Evolutionary conservation across 352 stramenopile species (phyloP).

Genomic region (Phytophthora sojae): DNA sequence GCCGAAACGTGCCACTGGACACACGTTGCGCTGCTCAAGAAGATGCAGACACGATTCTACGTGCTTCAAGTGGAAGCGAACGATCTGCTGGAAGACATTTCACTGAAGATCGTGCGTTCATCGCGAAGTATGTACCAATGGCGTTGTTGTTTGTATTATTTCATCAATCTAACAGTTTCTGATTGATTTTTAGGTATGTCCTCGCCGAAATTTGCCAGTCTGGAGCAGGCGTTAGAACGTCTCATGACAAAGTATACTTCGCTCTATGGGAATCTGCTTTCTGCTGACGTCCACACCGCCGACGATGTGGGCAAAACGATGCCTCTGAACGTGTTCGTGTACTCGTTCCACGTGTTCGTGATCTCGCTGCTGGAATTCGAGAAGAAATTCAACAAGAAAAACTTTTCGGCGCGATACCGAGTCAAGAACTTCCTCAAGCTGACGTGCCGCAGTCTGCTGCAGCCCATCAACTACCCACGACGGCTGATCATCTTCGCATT

Average conservation of each 20-base stretch:
- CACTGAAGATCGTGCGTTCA: conserved; percentile 39
- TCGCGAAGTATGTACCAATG: conserved; percentile 30
- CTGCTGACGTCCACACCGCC: conserved; percentile 47
- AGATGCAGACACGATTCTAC: conserved; percentile 75
- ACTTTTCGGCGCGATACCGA: conserved; percentile 62
- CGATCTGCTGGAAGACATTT: conserved; percentile 76
- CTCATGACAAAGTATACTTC: conserved; percentile 69
- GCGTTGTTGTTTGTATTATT: background rate
- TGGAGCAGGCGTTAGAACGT: conserved; percentile 60
- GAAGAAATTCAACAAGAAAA: conserved; percentile 74
- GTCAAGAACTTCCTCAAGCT: conserved; percentile 68
- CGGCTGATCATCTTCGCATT: conserved; percentile 63
- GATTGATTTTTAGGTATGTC: conserved; percentile 39
- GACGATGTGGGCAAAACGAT: conserved; percentile 73
- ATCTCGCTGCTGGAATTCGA: conserved; percentile 75
- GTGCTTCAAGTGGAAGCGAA: conserved; percentile 70
- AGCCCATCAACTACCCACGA: conserved; percentile 53
- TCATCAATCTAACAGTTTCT: conserved; percentile 5
- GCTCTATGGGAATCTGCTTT: conserved; percentile 59
- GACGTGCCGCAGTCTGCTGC: conserved; percentile 41
- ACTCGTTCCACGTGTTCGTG: conserved; percentile 78
- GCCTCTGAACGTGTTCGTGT: conserved; percentile 83
- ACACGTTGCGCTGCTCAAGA: conserved; percentile 66
- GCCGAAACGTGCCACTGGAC: conserved; percentile 68
- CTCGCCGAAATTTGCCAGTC: conserved; percentile 51